phyloP scores from a whole-genome alignment of 495 filamentous ascomycete species.

The Talaromyces adpressus region DNA sequence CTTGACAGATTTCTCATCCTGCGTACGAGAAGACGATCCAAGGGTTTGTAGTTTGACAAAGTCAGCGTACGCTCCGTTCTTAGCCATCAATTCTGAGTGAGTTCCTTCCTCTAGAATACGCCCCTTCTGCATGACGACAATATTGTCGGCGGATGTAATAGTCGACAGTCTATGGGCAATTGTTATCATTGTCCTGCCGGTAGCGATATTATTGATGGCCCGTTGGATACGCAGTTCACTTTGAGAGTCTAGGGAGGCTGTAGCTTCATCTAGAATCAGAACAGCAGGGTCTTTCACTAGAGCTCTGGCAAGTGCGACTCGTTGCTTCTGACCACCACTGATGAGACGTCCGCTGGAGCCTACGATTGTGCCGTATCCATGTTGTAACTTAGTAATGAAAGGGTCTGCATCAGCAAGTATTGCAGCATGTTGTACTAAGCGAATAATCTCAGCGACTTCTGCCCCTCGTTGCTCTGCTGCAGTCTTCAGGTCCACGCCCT shows the following conservation, averaged over 20 bases:
- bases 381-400: slow-evolving; percentile 40
- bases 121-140: slow-evolving; percentile 52
- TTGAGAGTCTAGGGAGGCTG: slow-evolving; percentile 47
- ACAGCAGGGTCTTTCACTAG: slow-evolving; percentile 75
- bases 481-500: slow-evolving; percentile 24
- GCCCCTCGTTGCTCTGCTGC: slow-evolving; percentile 24
- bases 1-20: slow-evolving; percentile 10
- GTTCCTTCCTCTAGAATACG: slow-evolving; percentile 49
- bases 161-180: slow-evolving; percentile 44
- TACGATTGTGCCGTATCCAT: slow-evolving; percentile 45
- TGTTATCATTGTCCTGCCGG: slow-evolving; percentile 38
- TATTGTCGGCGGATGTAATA: slow-evolving; percentile 57
- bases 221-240: slow-evolving; percentile 47
- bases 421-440: slow-evolving; percentile 31
- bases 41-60: slow-evolving; percentile 36
- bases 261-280: slow-evolving; percentile 79
- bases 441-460: slow-evolving; percentile 30
- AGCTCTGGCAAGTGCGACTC: slow-evolving; percentile 60
- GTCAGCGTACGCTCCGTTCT: slow-evolving; percentile 38
- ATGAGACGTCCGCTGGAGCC: slow-evolving; percentile 50
- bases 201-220: slow-evolving; percentile 40
- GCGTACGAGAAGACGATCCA: slow-evolving; percentile 11
- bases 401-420: slow-evolving; percentile 32
- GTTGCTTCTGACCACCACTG: slow-evolving; percentile 58
- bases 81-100: slow-evolving; percentile 33